phyloP scores from a whole-genome alignment of 1,139 yeast genomes.

The Pichia sp. region DNA sequence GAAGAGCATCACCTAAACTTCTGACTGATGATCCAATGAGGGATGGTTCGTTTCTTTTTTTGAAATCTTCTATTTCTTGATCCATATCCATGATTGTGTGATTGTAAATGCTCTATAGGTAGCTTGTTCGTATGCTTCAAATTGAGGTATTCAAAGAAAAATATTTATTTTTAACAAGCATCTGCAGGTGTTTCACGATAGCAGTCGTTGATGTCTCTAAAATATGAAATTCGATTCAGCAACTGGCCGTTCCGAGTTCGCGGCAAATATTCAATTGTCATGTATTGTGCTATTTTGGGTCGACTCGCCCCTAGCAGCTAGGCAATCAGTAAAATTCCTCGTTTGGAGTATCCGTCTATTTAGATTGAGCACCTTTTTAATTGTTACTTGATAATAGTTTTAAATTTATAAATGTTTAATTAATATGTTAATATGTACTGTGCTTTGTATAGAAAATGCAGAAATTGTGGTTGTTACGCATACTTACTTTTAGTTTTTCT shows the following conservation, averaged over 20 bases:
- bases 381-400: too few species aligned
- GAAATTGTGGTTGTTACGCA: background rate
- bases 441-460: background rate
- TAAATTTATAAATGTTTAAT: background rate
- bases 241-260: background rate
- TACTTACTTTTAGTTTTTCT: slow-evolving; percentile 5
- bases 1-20: slow-evolving; percentile 27
- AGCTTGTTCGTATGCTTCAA: background rate
- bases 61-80: slow-evolving; percentile 48
- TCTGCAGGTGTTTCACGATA: background rate
- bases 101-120: background rate
- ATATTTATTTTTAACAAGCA: background rate
- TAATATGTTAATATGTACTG: background rate
- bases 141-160: background rate
- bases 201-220: too few species aligned
- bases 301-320: too few species aligned
- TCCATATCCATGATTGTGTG: slow-evolving; percentile 44
- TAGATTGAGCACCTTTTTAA: too few species aligned
- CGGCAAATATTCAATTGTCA: too few species aligned
- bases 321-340: too few species aligned
- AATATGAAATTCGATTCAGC: too few species aligned
- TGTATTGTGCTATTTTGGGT: too few species aligned
- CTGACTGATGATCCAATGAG: slow-evolving; percentile 50
- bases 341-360: too few species aligned
- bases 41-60: slow-evolving; percentile 45